These are phyloP conservation scores for Cucurbitaria berberidis DNA, from an alignment of 2,329 filamentous ascomycete species.

Conservation along the genomic window DNA sequence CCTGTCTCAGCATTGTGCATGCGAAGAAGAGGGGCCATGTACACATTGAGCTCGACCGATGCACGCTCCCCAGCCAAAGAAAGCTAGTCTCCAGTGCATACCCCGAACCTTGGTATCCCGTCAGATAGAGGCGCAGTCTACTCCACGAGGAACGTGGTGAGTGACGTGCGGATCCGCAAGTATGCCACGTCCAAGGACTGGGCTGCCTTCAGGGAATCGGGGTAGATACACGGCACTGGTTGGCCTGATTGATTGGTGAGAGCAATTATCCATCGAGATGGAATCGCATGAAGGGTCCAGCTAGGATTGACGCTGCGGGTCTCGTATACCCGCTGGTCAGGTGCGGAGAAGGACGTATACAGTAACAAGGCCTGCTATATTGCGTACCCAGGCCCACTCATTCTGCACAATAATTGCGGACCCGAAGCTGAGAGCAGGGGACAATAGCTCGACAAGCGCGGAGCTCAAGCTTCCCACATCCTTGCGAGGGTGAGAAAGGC, in stretches of 20 bases:
- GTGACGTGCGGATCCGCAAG: slow-evolving; percentile 43
- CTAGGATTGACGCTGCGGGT: slow-evolving; percentile 30
- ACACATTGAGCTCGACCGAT: slow-evolving; percentile 17
- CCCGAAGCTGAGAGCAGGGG: slow-evolving; percentile 21
- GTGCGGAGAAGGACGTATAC: slow-evolving; percentile 34
- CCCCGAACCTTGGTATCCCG: slow-evolving; percentile 14
- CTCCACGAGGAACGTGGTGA: slow-evolving; percentile 13
- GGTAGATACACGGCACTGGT: slow-evolving; percentile 25
- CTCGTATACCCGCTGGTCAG: slow-evolving; percentile 17
- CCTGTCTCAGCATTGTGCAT: slow-evolving; percentile 28
- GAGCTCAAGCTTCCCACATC: slow-evolving; percentile 12
- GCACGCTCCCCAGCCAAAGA: slow-evolving; percentile 13
- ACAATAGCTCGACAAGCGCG: slow-evolving; percentile 3
- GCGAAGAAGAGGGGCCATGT: slow-evolving; percentile 33
- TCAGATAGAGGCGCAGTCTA: slow-evolving; percentile 12
- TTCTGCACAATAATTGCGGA: slow-evolving; percentile 31
- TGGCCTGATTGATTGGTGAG: slow-evolving; percentile 24
- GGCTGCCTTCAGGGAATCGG: slow-evolving; percentile 5
- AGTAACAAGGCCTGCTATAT: slow-evolving; percentile 18
- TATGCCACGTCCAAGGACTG: slow-evolving; percentile 13
- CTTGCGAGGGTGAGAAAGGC: background rate
- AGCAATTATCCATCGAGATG: slow-evolving; percentile 24
- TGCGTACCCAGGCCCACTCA: slow-evolving; percentile 21
- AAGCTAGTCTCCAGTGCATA: slow-evolving; percentile 13
- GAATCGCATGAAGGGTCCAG: slow-evolving; percentile 22